Evolutionary conservation across 257 asterid species (phyloP).

Genomic region (Solanum ossicruentum): DNA sequence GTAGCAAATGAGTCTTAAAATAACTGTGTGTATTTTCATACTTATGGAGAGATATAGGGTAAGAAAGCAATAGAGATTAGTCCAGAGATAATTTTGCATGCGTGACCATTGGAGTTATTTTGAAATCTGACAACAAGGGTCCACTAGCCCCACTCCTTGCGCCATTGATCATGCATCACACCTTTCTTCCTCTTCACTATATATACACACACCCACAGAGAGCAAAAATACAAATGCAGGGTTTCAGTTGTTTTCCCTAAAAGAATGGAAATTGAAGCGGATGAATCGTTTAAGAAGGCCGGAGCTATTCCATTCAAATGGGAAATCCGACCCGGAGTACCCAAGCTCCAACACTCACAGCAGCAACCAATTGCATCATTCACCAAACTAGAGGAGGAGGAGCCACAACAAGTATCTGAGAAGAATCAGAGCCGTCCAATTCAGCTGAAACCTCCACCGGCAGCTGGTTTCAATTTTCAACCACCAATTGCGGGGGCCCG

Average conservation of each 20-base stretch:
- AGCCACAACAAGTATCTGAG: background rate
- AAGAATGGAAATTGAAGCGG: constrained; percentile 18
- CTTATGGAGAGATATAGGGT: no score
- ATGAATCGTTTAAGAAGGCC: constrained; percentile 51
- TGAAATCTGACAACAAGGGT: background rate
- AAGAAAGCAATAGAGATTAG: no score
- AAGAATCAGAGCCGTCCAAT: background rate
- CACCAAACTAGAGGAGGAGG: no score
- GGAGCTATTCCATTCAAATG: constrained; percentile 77
- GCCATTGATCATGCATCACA: constrained; percentile 50
- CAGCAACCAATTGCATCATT: background rate
- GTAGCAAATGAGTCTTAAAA: no score
- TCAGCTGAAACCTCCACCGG: constrained; percentile 58
- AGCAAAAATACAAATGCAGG: background rate
- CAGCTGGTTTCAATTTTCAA: constrained; percentile 24
- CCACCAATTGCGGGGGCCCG: constrained; percentile 5
- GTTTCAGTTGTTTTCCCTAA: background rate
- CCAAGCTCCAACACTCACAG: constrained; percentile 25
- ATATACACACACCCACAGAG: background rate
- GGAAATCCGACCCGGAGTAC: constrained; percentile 91
- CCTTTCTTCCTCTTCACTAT: background rate
- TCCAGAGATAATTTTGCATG: background rate
- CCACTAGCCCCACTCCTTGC: constrained; percentile 35
- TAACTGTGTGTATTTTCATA: no score
- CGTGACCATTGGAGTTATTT: background rate